These are phyloP conservation scores for Curvularia eragrostidis DNA, from an alignment of 2,329 filamentous ascomycete species.

Conservation along the genomic window DNA sequence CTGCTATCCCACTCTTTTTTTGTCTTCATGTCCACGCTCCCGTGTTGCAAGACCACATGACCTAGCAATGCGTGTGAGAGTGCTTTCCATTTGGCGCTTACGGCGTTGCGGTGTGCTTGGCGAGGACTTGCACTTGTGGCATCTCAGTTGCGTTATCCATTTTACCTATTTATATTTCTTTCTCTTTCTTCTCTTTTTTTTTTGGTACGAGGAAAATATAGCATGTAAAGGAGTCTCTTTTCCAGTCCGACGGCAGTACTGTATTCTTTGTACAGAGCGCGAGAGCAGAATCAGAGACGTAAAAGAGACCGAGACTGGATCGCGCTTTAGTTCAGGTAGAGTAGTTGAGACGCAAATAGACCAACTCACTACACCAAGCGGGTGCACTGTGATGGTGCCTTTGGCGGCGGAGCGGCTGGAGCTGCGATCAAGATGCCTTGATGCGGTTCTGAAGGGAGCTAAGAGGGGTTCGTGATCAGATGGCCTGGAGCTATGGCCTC, in stretches of 20 bases:
- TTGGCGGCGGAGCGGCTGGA: neutral
- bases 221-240: conserved; percentile 39
- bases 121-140: conserved; percentile 28
- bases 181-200: conserved; percentile 1
- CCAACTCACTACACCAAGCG: conserved; percentile 19
- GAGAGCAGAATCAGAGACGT: conserved; percentile 7
- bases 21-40: conserved; percentile 33
- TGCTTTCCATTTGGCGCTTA: conserved; percentile 35
- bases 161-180: conserved; percentile 22
- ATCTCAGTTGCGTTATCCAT: conserved; percentile 31
- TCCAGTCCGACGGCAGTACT: conserved; percentile 17
- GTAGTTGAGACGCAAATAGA: conserved; percentile 32
- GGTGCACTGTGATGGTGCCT: neutral
- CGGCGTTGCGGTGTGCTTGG: conserved; percentile 35
- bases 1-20: conserved; percentile 26
- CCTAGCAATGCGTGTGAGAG: conserved; percentile 30
- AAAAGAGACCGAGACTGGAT: conserved; percentile 13
- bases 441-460: conserved; percentile 9
- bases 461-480: conserved; percentile 12
- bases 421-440: conserved; percentile 5
- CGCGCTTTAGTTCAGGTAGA: conserved; percentile 31
- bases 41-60: conserved; percentile 26
- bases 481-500: conserved; percentile 19
- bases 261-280: conserved; percentile 23
- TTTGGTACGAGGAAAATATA: conserved; percentile 37